Evolutionary conservation across 1,139 yeast genomes (phyloP).

Genomic region (Sugiyamaella pinicola): DNA sequence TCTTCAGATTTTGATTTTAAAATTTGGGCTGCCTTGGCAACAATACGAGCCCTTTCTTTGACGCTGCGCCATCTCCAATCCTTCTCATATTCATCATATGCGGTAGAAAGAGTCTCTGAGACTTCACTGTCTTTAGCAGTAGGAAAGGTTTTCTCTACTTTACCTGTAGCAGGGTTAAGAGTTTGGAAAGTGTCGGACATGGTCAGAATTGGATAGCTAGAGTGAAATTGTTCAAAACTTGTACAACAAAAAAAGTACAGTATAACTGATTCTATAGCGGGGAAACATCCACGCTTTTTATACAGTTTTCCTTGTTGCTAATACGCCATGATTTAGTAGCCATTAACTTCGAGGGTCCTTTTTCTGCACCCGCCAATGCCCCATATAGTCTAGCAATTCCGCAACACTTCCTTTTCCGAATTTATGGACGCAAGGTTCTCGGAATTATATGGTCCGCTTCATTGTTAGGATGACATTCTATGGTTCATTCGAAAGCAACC

Average conservation of each 20-base stretch:
- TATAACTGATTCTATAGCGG: too few relatives aligned
- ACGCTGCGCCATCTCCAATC: conserved; percentile 56
- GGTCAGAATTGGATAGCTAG: too few relatives aligned
- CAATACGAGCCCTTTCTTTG: conserved; percentile 45
- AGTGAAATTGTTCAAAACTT: too few relatives aligned
- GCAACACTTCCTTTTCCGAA: neutral
- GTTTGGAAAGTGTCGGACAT: conserved; percentile 15
- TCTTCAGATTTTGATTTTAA: conserved; percentile 52
- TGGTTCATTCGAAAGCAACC: neutral
- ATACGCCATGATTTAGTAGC: too few relatives aligned
- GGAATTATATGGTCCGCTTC: too few relatives aligned
- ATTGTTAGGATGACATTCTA: too few relatives aligned
- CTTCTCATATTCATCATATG: conserved; percentile 52
- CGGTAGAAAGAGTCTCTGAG: conserved; percentile 59
- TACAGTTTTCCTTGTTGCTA: too few relatives aligned
- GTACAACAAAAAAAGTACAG: too few relatives aligned
- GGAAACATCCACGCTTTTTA: too few relatives aligned
- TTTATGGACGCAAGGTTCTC: neutral
- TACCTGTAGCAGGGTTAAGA: conserved; percentile 51
- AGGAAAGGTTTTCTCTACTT: conserved; percentile 52
- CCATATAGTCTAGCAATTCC: neutral
- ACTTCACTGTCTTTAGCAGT: conserved; percentile 59
- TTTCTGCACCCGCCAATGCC: too few relatives aligned
- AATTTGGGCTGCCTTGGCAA: conserved; percentile 55
- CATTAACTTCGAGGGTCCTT: neutral